Base-by-base conservation (phyloP, 2,329 filamentous ascomycete species). In the Ophiosphaerella narmari region DNA sequence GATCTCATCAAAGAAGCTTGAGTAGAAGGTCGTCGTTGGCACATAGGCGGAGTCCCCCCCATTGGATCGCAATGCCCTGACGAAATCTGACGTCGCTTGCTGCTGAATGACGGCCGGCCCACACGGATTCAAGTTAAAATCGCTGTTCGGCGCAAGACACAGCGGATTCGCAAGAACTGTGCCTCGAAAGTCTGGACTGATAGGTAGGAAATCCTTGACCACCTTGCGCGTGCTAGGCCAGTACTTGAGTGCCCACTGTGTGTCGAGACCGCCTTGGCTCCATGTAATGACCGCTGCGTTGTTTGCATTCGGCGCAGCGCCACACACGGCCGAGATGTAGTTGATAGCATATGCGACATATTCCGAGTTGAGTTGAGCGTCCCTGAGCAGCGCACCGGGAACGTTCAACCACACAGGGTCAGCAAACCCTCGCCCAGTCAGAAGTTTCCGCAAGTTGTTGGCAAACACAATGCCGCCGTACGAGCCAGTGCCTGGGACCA, bases 211-310 rank as follows among this genome's bases (percentile, higher is more conserved):
- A 61, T 84, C 77, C n/a, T 72, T 72, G 2, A 79, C 74, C 0
- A 71, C 66, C 2, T 53, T 55, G 4, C 77, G 75, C 1, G 78
- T 80, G 1, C 77, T 80, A 0, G 80, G 80, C 78, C 79, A 84
- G 71, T 82, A 84, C 55, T 83, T 83, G 54, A 82, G 70, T 0
- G 78, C 80, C 83, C 82, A 85, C 62, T 85, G 82, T 0, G 77
- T 72, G 50, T 80, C 71, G 2, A 85, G 67, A 40, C 77, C 78
- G 13, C 82, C 82, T 65, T 85, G 81, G 0, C 80, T 83, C 80
- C 79, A 85, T 12, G 74, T 75, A n/a, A 84, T 65, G 16, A 82
- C 69, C 14, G 54, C 55, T 9, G 63, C 51, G n/a, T 57, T 52
- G 1, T 47, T 12, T 33, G 32, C 43, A 33, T 41, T 49, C 8